Conservation (phyloP, 345 rosid genomes). For the Populus pruinosa region DNA sequence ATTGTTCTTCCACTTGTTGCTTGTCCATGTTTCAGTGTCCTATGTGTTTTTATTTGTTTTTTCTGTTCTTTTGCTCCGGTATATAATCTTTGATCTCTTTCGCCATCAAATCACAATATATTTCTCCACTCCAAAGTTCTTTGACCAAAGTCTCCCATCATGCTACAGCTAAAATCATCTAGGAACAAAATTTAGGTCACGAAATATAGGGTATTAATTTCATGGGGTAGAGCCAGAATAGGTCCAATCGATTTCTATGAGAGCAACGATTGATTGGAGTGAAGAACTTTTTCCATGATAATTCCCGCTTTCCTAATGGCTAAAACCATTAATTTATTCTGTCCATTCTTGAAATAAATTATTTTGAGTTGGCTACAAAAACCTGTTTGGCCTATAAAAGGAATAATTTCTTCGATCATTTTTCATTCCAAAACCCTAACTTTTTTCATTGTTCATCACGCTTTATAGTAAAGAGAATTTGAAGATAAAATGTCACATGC, state of each 20-base stretch:
- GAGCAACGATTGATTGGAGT: neutral
- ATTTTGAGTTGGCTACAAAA: neutral
- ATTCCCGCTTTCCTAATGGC: slow-evolving; percentile 6
- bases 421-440: too few relatives aligned
- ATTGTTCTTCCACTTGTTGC: slow-evolving; percentile 4
- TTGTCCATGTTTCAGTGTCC: slow-evolving; percentile 6
- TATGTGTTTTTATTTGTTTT: neutral
- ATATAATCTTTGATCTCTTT: neutral
- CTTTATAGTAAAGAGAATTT: neutral
- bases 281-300: neutral
- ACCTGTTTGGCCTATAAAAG: neutral
- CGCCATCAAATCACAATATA: slow-evolving; percentile 10
- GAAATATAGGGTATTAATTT: neutral
- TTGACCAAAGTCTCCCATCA: slow-evolving; percentile 26
- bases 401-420: neutral
- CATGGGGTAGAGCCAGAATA: neutral
- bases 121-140: neutral
- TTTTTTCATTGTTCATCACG: neutral
- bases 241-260: neutral
- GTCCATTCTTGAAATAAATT: neutral
- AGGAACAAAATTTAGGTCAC: neutral
- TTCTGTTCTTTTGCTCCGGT: neutral
- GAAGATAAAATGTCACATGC: neutral
- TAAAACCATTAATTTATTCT: neutral
- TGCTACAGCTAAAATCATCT: neutral